These are phyloP conservation scores for Cryphonectria carpinicola DNA, from an alignment of 2,329 filamentous ascomycete species.

Conservation along the genomic window DNA sequence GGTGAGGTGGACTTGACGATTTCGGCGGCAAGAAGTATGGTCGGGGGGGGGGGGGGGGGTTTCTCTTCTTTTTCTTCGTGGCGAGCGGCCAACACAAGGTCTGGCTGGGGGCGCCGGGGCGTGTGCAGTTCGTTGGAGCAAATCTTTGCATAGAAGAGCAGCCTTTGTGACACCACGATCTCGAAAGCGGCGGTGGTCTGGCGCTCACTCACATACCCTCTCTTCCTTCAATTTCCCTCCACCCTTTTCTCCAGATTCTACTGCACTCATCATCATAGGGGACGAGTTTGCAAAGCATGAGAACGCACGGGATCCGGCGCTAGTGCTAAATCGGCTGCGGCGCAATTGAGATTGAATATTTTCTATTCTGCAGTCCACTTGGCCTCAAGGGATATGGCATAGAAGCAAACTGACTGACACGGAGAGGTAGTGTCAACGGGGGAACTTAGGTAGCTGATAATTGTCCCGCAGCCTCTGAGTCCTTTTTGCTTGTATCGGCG, in stretches of 20 bases:
- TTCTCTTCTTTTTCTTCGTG: no score
- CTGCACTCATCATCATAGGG: constrained; percentile 6
- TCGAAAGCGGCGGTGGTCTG: not conserved
- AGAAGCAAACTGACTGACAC: not conserved
- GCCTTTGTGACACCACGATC: not conserved
- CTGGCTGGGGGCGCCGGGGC: not conserved
- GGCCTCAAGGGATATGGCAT: not conserved
- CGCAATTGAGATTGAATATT: constrained; percentile 3
- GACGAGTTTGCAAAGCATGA: constrained; percentile 10
- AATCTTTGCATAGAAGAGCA: not conserved
- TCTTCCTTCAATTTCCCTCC: not conserved
- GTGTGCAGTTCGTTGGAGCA: not conserved
- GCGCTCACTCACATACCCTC: not conserved
- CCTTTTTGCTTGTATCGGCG: not conserved
- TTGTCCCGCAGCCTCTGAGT: not conserved
- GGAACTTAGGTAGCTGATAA: not conserved
- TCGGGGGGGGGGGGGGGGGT: not conserved
- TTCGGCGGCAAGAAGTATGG: not conserved
- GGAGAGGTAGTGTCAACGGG: not conserved
- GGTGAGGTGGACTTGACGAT: not conserved
- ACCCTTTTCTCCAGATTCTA: constrained; percentile 4
- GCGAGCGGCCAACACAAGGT: not conserved
- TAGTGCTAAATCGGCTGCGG: constrained; percentile 19
- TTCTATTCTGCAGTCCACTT: not conserved
- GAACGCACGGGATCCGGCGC: constrained; percentile 12